Conservation (phyloP, 2,329 filamentous ascomycete species). For the Aspergillus ochraceoroseus region DNA sequence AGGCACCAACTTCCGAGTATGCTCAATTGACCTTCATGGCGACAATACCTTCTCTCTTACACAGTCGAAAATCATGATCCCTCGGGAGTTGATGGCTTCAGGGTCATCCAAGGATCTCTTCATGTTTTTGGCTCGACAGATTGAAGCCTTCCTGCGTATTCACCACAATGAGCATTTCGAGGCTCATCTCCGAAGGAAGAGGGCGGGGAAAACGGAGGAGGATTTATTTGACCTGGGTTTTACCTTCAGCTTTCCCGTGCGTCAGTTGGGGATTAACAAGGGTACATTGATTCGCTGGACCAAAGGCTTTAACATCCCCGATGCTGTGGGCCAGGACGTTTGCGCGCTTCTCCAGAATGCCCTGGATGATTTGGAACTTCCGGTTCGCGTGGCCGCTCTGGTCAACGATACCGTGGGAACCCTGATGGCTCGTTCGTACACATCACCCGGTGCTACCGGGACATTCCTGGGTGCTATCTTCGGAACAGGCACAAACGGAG, state of each 20-base stretch:
- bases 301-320: conserved; percentile 96
- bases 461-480: conserved; percentile 96
- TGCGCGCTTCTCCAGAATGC: conserved; percentile 83
- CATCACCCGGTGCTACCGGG: conserved; percentile 77
- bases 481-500: conserved; percentile 93
- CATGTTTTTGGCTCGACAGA: conserved; percentile 85
- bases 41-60: conserved; percentile 93
- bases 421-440: conserved; percentile 95
- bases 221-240: conserved; percentile 93
- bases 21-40: conserved; percentile 87
- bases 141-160: conserved; percentile 77
- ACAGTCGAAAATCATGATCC: conserved; percentile 87
- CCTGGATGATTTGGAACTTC: conserved; percentile 78
- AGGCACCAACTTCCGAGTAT: conserved; percentile 97
- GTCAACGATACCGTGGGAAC: conserved; percentile 98
- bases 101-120: conserved; percentile 84
- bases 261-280: conserved; percentile 92
- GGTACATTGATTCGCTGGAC: conserved; percentile 94
- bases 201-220: conserved; percentile 58
- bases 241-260: conserved; percentile 95
- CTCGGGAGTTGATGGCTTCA: conserved; percentile 82
- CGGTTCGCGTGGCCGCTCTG: conserved; percentile 88
- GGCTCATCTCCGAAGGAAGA: conserved; percentile 59
- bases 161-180: conserved; percentile 87
- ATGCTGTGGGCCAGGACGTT: conserved; percentile 89